phyloP scores from a whole-genome alignment of 2,329 filamentous ascomycete species.

The Capronia americana region DNA sequence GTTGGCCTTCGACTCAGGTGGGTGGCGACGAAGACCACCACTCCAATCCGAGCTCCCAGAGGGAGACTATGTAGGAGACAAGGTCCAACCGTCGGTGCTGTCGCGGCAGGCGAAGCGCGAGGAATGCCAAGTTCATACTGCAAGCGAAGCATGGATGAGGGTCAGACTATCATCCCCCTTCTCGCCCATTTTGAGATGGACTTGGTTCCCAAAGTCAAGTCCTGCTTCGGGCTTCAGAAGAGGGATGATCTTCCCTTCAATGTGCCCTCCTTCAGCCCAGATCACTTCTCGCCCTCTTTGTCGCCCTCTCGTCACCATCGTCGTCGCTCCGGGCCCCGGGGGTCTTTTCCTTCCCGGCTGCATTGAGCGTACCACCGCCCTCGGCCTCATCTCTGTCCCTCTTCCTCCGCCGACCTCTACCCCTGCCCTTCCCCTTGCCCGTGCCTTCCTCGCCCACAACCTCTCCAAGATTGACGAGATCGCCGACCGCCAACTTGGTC shows the following conservation, averaged over 20 bases:
- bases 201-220: background rate
- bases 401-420: slow-evolving; percentile 39
- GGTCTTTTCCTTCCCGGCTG: slow-evolving; percentile 41
- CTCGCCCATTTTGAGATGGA: background rate
- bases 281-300: slow-evolving; percentile 34
- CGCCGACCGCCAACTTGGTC: slow-evolving; percentile 33
- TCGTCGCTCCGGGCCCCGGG: slow-evolving; percentile 21
- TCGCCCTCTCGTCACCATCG: slow-evolving; percentile 26
- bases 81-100: background rate
- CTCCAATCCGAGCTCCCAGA: background rate
- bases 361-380: slow-evolving; percentile 4
- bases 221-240: background rate
- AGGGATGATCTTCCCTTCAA: background rate
- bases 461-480: slow-evolving; percentile 39
- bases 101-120: background rate
- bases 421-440: slow-evolving; percentile 39
- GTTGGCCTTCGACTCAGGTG: background rate
- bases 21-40: background rate
- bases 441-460: slow-evolving; percentile 41
- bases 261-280: slow-evolving; percentile 26
- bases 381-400: slow-evolving; percentile 33
- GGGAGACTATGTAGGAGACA: background rate
- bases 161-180: background rate
- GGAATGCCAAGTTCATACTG: background rate
- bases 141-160: background rate